Conservation (phyloP, 2,329 filamentous ascomycete genomes). For the Aspergillus terreus region DNA sequence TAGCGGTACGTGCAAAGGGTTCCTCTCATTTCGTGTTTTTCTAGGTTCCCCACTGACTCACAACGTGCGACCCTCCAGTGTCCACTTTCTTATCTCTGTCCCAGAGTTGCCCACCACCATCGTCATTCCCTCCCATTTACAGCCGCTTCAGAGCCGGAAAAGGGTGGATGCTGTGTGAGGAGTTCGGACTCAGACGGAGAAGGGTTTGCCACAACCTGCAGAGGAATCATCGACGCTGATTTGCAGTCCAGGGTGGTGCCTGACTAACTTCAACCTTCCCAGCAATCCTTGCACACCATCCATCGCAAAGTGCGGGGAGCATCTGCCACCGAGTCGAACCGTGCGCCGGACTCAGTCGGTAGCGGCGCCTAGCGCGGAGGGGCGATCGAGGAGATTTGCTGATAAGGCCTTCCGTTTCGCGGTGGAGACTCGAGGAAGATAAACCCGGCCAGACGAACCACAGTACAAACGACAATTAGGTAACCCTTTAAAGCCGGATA, state of each 20-base stretch:
- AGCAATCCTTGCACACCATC: not conserved
- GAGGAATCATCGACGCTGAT: not conserved
- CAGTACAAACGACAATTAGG: not conserved
- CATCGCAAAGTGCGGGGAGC: slow-evolving; percentile 1
- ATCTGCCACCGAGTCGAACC: not conserved
- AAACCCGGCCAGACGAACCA: slow-evolving; percentile 15
- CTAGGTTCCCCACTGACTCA: not conserved
- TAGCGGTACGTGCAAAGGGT: not conserved
- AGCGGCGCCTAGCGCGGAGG: slow-evolving; percentile 27
- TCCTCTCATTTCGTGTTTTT: not conserved
- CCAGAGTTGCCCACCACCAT: not conserved
- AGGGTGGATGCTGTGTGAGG: not conserved
- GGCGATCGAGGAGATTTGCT: slow-evolving; percentile 15
- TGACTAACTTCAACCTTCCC: not conserved
- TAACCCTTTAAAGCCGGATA: not conserved
- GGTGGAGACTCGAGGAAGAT: slow-evolving; percentile 27
- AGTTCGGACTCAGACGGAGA: not conserved
- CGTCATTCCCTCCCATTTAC: not conserved
- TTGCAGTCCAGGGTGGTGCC: not conserved
- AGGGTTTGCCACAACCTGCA: not conserved
- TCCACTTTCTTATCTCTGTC: not conserved
- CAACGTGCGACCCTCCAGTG: not conserved
- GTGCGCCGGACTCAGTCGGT: slow-evolving; percentile 13
- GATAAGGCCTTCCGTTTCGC: slow-evolving; percentile 23
- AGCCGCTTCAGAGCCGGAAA: not conserved